Base-by-base conservation (phyloP, 179 eudicot genomes). In the Pouteria campechiana region DNA sequence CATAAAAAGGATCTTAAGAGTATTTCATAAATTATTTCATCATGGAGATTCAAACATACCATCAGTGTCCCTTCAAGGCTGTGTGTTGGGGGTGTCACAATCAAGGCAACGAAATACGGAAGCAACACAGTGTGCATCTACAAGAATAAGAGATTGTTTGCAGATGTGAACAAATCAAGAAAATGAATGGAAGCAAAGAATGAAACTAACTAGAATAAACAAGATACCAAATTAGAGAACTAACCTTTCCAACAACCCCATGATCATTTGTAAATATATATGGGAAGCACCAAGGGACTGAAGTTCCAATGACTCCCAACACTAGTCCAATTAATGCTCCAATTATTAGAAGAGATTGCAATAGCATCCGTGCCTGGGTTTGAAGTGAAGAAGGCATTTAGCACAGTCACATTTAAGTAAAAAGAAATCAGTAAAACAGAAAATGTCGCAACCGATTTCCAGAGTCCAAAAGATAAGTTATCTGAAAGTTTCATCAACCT, bases 1-100 rank as follows among this genome's bases (percentile, higher is more conserved):
- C n/a, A n/a, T n/a, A n/a, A n/a, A n/a, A n/a, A n/a, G n/a, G n/a
- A n/a, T n/a, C n/a, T n/a, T n/a, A n/a, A n/a, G n/a, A n/a, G n/a
- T n/a, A n/a, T n/a, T n/a, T n/a, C n/a, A n/a, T n/a, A n/a, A n/a
- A n/a, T n/a, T n/a, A n/a, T n/a, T 18, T 10, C 7, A 12, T 17
- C 13, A 54, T 39, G 25, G 17, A 7, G 37, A 24, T 32, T 9
- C 28, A 44, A 28, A 48, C 74, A 46, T 79, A 92, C 99, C 93
- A 87, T 68, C 64, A 92, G 63, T 20, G 96, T 77, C 21, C 99
- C 96, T 54, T 92, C 99, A 48, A 84, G 83, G 66, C 96, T 54
- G 67, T 75, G 96, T 44, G 82, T 68, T 52, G 70, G 56, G 25
- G 99, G 83, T 20, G 94, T 73, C 47, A 83, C 62, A 52, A 70